Evolutionary conservation across 106 monocot species (phyloP).

Genomic region (Dendrobium huoshanense): DNA sequence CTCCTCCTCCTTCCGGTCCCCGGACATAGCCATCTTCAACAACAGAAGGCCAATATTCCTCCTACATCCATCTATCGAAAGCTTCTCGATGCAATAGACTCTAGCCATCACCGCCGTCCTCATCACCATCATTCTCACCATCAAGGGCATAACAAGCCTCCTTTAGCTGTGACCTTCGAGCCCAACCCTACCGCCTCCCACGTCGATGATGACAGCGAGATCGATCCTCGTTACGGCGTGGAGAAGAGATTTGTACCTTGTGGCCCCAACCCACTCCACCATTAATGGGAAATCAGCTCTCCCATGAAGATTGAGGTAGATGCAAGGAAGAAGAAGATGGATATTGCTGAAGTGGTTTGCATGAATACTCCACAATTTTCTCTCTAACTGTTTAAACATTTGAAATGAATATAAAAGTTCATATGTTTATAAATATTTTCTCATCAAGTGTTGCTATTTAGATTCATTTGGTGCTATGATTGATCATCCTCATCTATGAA

Average conservation of each 20-base stretch:
- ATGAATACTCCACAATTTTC: neutral
- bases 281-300: constrained; percentile 18
- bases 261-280: constrained; percentile 70
- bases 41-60: neutral
- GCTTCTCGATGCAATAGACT: neutral
- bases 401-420: neutral
- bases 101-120: neutral
- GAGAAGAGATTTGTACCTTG: constrained; percentile 54
- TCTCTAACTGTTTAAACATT: neutral
- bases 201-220: constrained; percentile 15
- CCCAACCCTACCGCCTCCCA: neutral
- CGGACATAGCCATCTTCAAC: neutral
- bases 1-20: constrained; percentile 30
- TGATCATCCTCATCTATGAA: too few species aligned
- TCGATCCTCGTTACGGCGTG: constrained; percentile 54
- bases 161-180: neutral
- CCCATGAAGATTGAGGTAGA: neutral
- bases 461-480: too few species aligned
- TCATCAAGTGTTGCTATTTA: too few species aligned
- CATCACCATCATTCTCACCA: constrained; percentile 22
- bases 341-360: too few species aligned
- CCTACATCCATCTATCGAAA: neutral
- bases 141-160: constrained; percentile 7
- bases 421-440: too few species aligned
- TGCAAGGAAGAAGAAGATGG: neutral